Percentiles rank a stretch among this genome's conserved stretches.
phyloP scores from a whole-genome alignment of 106 monocot genomes.

The Dactylorhiza incarnata region DNA sequence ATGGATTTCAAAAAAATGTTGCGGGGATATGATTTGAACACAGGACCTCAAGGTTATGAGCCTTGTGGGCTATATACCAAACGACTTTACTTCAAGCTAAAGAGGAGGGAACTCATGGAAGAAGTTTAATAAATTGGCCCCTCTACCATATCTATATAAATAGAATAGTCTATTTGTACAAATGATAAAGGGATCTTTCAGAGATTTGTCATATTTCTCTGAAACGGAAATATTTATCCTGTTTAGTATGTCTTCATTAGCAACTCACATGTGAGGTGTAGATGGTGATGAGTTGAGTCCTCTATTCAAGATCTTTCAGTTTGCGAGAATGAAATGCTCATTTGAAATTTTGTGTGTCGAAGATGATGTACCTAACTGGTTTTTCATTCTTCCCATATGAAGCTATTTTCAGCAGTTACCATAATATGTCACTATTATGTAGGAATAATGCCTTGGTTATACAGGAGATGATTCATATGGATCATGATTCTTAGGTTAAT shows the following conservation, averaged over 20 bases:
- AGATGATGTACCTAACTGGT: not conserved
- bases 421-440: no score
- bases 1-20: no score
- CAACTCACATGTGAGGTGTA: not conserved
- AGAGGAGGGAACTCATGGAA: no score
- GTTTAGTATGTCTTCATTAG: not conserved
- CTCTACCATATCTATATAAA: no score
- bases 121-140: no score
- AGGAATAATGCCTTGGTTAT: no score
- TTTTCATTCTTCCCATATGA: not conserved
- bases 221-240: not conserved
- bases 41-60: no score
- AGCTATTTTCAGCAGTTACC: not conserved
- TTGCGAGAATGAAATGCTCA: not conserved
- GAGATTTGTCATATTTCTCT: not conserved
- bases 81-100: no score
- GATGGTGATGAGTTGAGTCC: not conserved
- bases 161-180: no score
- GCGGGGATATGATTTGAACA: no score
- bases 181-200: no score
- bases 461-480: slow-evolving; percentile 32
- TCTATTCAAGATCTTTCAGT: not conserved
- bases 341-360: not conserved
- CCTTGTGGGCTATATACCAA: no score
- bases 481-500: slow-evolving; percentile 15